Conservation (phyloP, 306 rosid genomes). For the Lathyrus oleraceus region DNA sequence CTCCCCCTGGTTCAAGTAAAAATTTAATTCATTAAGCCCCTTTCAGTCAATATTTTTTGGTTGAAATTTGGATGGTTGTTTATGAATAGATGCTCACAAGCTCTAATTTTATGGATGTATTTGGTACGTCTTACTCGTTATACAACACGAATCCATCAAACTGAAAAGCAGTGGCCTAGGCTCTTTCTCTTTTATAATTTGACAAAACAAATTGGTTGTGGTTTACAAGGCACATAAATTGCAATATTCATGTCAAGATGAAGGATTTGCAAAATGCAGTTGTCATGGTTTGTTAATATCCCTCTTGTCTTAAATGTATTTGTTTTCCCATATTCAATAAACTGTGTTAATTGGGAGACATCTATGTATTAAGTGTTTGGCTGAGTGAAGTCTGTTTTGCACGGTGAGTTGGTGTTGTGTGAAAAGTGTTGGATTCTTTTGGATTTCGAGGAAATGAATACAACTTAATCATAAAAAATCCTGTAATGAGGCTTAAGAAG, state of each 20-base stretch:
- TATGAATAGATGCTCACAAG: not conserved
- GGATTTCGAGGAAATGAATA: not conserved
- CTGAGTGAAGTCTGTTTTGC: not conserved
- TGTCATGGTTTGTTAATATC: not conserved
- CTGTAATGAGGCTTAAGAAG: not conserved
- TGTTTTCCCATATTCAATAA: not conserved
- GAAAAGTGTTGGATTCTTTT: not conserved
- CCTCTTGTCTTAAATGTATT: not conserved
- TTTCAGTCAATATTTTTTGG: not conserved
- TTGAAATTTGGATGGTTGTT: conserved; percentile 28
- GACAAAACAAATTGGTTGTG: not conserved
- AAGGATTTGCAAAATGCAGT: conserved; percentile 3
- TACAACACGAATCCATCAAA: not conserved
- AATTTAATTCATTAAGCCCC: no score
- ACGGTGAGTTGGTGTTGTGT: not conserved
- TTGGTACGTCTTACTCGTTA: not conserved
- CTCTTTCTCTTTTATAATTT: not conserved
- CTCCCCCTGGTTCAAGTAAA: not conserved
- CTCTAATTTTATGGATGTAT: not conserved
- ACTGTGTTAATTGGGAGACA: not conserved
- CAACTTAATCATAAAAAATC: not conserved
- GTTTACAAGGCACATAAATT: not conserved
- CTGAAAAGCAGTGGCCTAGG: not conserved
- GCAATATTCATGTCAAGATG: not conserved
- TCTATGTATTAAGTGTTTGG: not conserved